Evolutionary conservation across 345 rosid genomes (phyloP).

Genomic region (Populus simonii): DNA sequence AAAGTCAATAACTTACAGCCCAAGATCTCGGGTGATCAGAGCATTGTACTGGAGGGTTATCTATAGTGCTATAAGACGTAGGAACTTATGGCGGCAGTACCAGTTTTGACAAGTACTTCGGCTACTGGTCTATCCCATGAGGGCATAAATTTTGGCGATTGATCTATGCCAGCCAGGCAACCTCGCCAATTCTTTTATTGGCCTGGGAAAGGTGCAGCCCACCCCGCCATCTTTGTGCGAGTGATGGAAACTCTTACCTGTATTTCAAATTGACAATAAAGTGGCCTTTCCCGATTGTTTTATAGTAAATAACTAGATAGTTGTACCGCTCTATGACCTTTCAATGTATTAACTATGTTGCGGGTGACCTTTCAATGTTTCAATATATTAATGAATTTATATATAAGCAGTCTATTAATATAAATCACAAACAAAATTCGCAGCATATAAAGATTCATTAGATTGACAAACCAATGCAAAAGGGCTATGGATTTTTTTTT

Average conservation of each 20-base stretch:
- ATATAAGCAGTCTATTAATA: too few species aligned
- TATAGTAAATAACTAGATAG: background rate
- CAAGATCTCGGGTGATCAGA: slow-evolving; percentile 28
- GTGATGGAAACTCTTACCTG: background rate
- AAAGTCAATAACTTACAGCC: slow-evolving; percentile 46
- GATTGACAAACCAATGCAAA: too few species aligned
- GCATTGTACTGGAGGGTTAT: slow-evolving; percentile 58
- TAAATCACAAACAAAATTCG: too few species aligned
- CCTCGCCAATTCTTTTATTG: background rate
- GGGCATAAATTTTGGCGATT: too few species aligned
- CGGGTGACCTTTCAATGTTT: too few species aligned
- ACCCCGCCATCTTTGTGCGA: background rate
- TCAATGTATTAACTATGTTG: too few species aligned
- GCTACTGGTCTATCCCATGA: background rate
- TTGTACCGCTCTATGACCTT: too few species aligned
- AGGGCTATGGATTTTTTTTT: too few species aligned
- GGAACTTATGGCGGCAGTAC: background rate
- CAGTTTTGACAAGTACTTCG: background rate
- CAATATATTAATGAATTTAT: too few species aligned
- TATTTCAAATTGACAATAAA: background rate
- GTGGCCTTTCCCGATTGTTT: background rate
- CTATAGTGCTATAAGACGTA: slow-evolving; percentile 23
- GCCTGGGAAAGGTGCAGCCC: background rate
- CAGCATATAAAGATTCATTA: too few species aligned
- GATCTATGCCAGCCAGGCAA: background rate